phyloP scores from a whole-genome alignment of 2,329 filamentous ascomycete genomes.

The Coniochaeta prunicola region DNA sequence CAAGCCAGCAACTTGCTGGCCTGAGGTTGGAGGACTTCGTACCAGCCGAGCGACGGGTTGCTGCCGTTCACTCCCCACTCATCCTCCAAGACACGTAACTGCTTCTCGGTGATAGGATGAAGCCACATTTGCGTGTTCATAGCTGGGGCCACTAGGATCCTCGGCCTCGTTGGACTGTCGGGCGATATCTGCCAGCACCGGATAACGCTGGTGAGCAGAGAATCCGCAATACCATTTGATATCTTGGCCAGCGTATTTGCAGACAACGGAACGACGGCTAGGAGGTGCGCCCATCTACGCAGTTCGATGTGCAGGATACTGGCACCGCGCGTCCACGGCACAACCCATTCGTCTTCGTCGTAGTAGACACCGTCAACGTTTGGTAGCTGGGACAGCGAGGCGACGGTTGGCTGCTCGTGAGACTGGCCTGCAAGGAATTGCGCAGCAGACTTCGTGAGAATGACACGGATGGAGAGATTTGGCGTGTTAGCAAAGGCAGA shows the following conservation, averaged over 20 bases:
- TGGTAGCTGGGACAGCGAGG: constrained; percentile 48
- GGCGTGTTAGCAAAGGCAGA: neutral
- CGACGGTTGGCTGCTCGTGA: constrained; percentile 65
- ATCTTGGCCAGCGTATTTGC: constrained; percentile 87
- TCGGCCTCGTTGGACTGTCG: constrained; percentile 46
- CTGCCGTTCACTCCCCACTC: constrained; percentile 1
- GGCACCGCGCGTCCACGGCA: constrained; percentile 71
- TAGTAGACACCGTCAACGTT: constrained; percentile 76
- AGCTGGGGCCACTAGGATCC: constrained; percentile 58
- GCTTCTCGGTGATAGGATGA: neutral
- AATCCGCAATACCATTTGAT: constrained; percentile 68
- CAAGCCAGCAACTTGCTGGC: constrained; percentile 1
- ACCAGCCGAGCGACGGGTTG: neutral
- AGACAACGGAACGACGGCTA: constrained; percentile 15
- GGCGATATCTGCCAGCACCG: constrained; percentile 83
- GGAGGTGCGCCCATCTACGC: constrained; percentile 29
- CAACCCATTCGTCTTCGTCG: constrained; percentile 80
- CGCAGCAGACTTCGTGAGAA: constrained; percentile 67
- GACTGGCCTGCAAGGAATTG: constrained; percentile 73
- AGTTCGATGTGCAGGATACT: constrained; percentile 87
- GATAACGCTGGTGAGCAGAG: constrained; percentile 65
- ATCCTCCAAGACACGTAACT: neutral
- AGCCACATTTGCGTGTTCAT: constrained; percentile 3
- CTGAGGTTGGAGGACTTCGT: constrained; percentile 1
- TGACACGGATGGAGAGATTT: constrained; percentile 72